A percentile compares a stretch with the other conserved stretches of the same genome.
Conservation (phyloP, 2,329 filamentous ascomycete genomes). For the Torrubiella hemipterigena region DNA sequence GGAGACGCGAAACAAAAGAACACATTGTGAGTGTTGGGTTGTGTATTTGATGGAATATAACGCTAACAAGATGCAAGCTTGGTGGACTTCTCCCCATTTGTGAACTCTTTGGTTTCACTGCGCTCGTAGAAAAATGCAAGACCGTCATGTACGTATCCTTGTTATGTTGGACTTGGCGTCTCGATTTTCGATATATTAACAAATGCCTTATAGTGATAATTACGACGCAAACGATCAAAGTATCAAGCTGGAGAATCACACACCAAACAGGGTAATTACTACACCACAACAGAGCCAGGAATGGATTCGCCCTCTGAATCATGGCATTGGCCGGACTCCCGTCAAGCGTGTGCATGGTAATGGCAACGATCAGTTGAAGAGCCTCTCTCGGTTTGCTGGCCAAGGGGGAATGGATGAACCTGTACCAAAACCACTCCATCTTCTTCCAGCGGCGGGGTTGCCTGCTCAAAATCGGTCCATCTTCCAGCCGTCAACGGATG, state of each 20-base stretch:
- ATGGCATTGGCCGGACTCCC: no score
- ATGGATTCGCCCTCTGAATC: no score
- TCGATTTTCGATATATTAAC: no score
- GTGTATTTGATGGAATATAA: not conserved
- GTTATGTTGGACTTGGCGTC: no score
- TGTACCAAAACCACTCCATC: conserved; percentile 7
- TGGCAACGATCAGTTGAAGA: no score
- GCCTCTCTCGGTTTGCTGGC: no score
- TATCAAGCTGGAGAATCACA: conserved; percentile 10
- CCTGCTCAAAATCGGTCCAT: conserved; percentile 8
- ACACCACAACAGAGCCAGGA: no score
- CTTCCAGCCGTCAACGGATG: conserved; percentile 10
- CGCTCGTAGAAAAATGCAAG: conserved; percentile 11
- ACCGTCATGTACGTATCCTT: no score
- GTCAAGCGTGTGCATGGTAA: no score
- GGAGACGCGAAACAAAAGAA: conserved; percentile 9
- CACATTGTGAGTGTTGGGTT: conserved; percentile 5
- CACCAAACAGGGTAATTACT: no score
- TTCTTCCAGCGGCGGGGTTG: conserved; percentile 7
- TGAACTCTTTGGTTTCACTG: conserved; percentile 10
- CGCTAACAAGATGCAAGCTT: conserved; percentile 3
- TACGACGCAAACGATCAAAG: conserved; percentile 8
- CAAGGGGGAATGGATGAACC: no score
- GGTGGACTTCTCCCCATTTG: conserved; percentile 10
- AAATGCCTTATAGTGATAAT: conserved; percentile 1